A percentile compares a stretch with the other conserved stretches of the same genome.
Conservation (phyloP, 306 rosid genomes). For the Carpinus viminea region DNA sequence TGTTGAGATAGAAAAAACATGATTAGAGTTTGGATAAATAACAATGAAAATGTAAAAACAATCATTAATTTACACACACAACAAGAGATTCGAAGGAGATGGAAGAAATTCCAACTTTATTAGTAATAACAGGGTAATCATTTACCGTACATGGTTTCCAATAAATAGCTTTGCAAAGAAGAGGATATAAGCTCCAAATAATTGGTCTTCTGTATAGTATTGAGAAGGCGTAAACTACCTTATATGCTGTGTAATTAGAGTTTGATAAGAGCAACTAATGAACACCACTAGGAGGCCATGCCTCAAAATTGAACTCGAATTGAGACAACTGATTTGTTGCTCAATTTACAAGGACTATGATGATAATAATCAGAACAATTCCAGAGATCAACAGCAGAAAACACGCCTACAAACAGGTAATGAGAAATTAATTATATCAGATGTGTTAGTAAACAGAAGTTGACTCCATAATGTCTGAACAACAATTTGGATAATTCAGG, state of each 20-base stretch:
- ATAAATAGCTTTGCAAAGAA: background rate
- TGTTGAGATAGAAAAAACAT: no score
- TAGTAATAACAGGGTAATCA: background rate
- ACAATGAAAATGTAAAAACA: background rate
- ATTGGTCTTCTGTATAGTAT: background rate
- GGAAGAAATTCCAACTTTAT: background rate
- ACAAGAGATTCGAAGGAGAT: background rate
- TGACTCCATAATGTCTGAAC: no score
- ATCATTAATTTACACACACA: background rate
- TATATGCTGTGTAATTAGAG: background rate
- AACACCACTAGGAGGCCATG: background rate
- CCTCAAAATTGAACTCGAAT: background rate
- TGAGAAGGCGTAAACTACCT: background rate
- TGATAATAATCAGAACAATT: slow-evolving; percentile 74
- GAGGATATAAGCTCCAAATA: background rate
- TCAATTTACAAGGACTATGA: slow-evolving; percentile 77
- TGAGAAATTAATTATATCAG: no score
- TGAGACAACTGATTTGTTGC: background rate
- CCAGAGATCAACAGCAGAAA: slow-evolving; percentile 94
- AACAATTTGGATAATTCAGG: no score
- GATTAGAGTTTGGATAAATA: no score
- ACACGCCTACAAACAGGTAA: slow-evolving; percentile 51
- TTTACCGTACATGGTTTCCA: no score
- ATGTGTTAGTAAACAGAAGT: no score
- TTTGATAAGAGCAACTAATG: background rate